phyloP scores from a whole-genome alignment of 768 basidiomycete species.

The Roridomyces roridus region DNA sequence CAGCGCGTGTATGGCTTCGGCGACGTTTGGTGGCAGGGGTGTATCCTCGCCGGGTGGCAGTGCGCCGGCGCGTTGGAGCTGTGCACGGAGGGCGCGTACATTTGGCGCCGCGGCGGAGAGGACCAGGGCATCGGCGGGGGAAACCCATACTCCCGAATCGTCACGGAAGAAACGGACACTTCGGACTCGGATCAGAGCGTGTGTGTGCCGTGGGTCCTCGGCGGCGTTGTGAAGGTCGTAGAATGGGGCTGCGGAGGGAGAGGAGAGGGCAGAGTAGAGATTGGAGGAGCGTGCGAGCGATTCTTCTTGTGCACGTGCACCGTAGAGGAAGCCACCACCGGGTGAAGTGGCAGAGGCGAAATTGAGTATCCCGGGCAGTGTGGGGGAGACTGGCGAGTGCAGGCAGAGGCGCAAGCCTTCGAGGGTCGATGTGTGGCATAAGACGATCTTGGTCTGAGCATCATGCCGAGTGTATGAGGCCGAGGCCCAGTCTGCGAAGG shows the following conservation, averaged over 20 bases:
- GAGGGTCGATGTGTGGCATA: slow-evolving; percentile 49
- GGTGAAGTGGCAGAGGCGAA: slow-evolving; percentile 63
- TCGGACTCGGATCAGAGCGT: slow-evolving; percentile 60
- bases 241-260: slow-evolving; percentile 47
- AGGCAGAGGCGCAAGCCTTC: slow-evolving; percentile 44
- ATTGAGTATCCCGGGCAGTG: slow-evolving; percentile 55
- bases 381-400: slow-evolving; percentile 9
- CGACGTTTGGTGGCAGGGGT: slow-evolving; percentile 30
- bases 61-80: background rate
- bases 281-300: slow-evolving; percentile 62
- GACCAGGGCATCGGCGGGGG: slow-evolving; percentile 57
- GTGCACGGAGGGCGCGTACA: slow-evolving; percentile 44
- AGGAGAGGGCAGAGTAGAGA: slow-evolving; percentile 54
- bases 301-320: slow-evolving; percentile 65
- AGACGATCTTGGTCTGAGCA: slow-evolving; percentile 5
- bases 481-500: background rate
- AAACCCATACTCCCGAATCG: slow-evolving; percentile 52
- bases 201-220: slow-evolving; percentile 48
- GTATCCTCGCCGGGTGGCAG: background rate
- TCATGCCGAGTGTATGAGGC: background rate
- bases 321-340: slow-evolving; percentile 61
- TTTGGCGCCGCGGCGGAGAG: slow-evolving; percentile 64
- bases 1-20: slow-evolving; percentile 48
- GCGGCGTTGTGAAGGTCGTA: slow-evolving; percentile 49
- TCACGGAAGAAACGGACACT: slow-evolving; percentile 52